A percentile compares a stretch with the other conserved stretches of the same genome.
phyloP scores from a whole-genome alignment of 192 early-diverging fungal species.

The Diversispora epigaea region DNA sequence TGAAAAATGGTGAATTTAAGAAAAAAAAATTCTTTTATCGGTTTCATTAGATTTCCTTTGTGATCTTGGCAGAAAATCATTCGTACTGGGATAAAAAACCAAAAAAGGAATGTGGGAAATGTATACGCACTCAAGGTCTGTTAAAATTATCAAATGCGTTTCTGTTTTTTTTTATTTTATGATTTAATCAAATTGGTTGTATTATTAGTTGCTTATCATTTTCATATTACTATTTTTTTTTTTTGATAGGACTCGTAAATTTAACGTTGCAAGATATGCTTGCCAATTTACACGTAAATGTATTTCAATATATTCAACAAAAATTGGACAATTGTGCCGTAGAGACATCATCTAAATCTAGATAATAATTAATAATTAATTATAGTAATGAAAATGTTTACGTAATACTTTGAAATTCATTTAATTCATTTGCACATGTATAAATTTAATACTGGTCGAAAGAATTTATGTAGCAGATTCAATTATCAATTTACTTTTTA shows the following conservation, averaged over 20 bases:
- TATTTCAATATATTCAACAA: slow-evolving; percentile 12
- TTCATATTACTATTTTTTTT: background rate
- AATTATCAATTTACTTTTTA: too few relatives aligned
- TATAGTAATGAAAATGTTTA: background rate
- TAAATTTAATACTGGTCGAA: too few relatives aligned
- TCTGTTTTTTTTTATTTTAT: too few relatives aligned
- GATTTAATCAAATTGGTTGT: background rate
- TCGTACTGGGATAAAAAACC: slow-evolving; percentile 33
- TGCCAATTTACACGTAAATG: slow-evolving; percentile 1
- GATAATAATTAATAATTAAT: background rate
- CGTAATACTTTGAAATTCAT: too few relatives aligned
- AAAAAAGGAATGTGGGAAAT: background rate
- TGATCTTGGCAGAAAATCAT: slow-evolving; percentile 39
- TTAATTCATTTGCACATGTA: too few relatives aligned
- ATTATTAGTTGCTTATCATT: too few relatives aligned
- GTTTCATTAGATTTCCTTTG: slow-evolving; percentile 32
- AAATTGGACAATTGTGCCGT: background rate
- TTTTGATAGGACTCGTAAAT: background rate
- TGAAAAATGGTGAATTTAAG: background rate
- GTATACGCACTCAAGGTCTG: background rate
- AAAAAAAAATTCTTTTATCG: slow-evolving; percentile 25
- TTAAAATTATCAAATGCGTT: background rate
- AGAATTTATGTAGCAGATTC: too few relatives aligned
- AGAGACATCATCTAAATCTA: background rate
- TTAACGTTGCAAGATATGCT: slow-evolving; percentile 19